phyloP scores from a whole-genome alignment of 192 early-diverging fungal genomes.

The Backusella liffmaniae region DNA sequence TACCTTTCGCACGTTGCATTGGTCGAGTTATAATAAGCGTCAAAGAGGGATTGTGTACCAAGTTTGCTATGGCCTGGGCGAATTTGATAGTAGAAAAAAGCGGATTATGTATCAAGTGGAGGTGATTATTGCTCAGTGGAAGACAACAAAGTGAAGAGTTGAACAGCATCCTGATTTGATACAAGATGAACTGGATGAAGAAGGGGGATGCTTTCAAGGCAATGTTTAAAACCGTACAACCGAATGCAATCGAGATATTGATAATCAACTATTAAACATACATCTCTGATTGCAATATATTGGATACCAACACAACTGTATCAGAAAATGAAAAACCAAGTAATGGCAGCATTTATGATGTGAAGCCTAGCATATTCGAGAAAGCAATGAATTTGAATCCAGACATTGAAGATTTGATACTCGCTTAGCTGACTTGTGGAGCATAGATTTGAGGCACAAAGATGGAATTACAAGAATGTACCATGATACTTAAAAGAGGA shows the following conservation, averaged over 20 bases:
- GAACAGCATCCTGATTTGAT: conserved; percentile 24
- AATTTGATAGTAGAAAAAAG: neutral
- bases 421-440: conserved; percentile 49
- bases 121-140: conserved; percentile 47
- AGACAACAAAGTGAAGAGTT: conserved; percentile 37
- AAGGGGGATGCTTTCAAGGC: conserved; percentile 39
- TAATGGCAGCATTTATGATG: conserved; percentile 43
- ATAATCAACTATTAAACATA: conserved; percentile 43
- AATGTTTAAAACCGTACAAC: conserved; percentile 34
- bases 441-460: conserved; percentile 42
- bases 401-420: conserved; percentile 34
- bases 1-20: neutral
- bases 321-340: conserved; percentile 22
- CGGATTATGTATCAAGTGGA: conserved; percentile 10
- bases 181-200: conserved; percentile 30
- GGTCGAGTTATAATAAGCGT: neutral
- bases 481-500: conserved; percentile 30
- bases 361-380: conserved; percentile 57
- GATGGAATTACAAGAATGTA: conserved; percentile 50
- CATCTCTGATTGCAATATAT: conserved; percentile 51
- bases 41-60: neutral
- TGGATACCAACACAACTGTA: conserved; percentile 21
- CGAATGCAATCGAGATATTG: conserved; percentile 27
- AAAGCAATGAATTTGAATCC: conserved; percentile 51
- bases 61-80: neutral